A percentile compares a stretch with the other conserved stretches of the same genome.
Evolutionary conservation across 139 green algal species (phyloP).

Genomic region (Desmodesmus armatus): DNA sequence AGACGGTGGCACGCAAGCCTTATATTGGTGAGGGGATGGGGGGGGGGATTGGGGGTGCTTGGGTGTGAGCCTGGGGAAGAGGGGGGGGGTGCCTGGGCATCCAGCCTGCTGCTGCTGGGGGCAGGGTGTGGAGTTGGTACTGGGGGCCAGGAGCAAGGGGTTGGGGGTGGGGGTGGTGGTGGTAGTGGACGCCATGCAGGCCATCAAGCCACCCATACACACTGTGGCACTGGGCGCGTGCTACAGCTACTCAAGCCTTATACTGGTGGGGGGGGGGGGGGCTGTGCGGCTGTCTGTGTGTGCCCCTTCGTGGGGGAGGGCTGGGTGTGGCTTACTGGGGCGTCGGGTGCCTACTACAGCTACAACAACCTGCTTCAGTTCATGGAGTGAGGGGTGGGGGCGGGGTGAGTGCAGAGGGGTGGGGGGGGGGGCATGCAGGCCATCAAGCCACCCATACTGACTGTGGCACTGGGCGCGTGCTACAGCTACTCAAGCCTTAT

Average conservation of each 20-base stretch:
- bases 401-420: conserved; percentile 14
- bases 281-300: neutral
- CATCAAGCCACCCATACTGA: conserved; percentile 84
- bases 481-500: conserved; percentile 82
- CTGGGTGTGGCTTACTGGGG: conserved; percentile 65
- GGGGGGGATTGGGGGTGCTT: too few species aligned
- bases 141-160: too few species aligned
- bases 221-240: conserved; percentile 84
- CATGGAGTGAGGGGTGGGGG: conserved; percentile 51
- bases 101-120: too few species aligned
- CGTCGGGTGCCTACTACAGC: conserved; percentile 77
- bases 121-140: too few species aligned
- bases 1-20: too few species aligned
- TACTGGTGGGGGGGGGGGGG: conserved; percentile 70
- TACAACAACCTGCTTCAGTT: conserved; percentile 80
- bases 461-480: conserved; percentile 81
- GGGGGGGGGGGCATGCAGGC: conserved; percentile 91
- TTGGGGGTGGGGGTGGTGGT: conserved; percentile 58
- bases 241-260: conserved; percentile 75
- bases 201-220: conserved; percentile 80
- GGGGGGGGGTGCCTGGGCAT: conserved; percentile 82
- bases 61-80: too few species aligned
- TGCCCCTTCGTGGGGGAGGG: neutral
- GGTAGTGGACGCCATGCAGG: conserved; percentile 50
- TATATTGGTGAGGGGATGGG: too few species aligned